Percentiles rank a stretch among this genome's conserved stretches.
These are phyloP conservation scores for Theobroma cacao DNA, from an alignment of 345 rosid genomes.

Conservation along the genomic window DNA sequence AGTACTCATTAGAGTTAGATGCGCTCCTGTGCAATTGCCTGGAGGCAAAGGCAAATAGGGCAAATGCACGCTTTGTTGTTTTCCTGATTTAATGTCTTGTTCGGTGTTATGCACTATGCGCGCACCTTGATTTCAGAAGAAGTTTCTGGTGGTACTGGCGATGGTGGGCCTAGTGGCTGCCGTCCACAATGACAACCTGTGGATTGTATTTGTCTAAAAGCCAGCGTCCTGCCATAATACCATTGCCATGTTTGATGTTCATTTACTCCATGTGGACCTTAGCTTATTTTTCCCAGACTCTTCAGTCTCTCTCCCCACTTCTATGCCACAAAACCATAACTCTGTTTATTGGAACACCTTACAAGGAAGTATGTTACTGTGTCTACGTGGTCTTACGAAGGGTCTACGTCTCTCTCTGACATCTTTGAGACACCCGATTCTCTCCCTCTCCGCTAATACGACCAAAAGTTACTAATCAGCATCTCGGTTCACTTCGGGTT, in stretches of 20 bases:
- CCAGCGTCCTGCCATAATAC: background rate
- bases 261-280: background rate
- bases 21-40: background rate
- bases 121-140: slow-evolving; percentile 1
- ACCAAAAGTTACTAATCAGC: slow-evolving; percentile 3
- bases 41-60: background rate
- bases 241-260: background rate
- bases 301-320: background rate
- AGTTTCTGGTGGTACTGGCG: background rate
- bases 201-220: background rate
- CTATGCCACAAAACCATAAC: background rate
- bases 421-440: background rate
- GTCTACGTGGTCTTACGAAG: background rate
- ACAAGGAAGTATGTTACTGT: background rate
- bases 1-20: background rate
- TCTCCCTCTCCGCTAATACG: background rate
- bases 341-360: background rate
- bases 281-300: background rate
- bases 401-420: background rate
- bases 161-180: background rate
- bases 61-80: background rate
- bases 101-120: background rate
- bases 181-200: background rate
- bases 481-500: background rate
- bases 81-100: background rate